Evolutionary conservation across 139 green algal species (phyloP).

Genomic region (Picochlorum costavermella): DNA sequence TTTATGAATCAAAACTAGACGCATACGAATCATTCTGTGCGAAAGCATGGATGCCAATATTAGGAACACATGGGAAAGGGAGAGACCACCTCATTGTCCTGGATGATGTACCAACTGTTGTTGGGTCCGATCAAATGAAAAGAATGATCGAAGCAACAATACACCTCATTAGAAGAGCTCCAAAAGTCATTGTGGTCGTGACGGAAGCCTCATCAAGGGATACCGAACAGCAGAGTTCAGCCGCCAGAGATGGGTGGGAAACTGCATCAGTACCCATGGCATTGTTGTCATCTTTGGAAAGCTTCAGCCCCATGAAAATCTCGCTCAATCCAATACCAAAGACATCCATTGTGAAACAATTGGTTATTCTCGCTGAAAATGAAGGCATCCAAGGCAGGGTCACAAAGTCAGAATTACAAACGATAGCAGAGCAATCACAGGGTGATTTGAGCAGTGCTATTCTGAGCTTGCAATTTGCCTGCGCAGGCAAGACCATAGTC

Average conservation of each 20-base stretch:
- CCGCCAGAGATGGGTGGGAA: too few relatives aligned
- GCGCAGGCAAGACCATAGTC: slow-evolving; percentile 7
- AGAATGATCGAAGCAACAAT: slow-evolving; percentile 38
- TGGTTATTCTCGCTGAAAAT: slow-evolving; percentile 19
- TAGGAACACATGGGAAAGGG: not conserved
- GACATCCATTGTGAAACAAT: slow-evolving; percentile 16
- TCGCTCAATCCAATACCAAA: slow-evolving; percentile 59
- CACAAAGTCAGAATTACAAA: slow-evolving; percentile 24
- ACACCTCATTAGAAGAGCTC: slow-evolving; percentile 36
- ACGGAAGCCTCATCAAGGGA: slow-evolving; percentile 21
- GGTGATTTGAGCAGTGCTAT: slow-evolving; percentile 43
- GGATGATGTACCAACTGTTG: slow-evolving; percentile 59
- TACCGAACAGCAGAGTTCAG: too few relatives aligned
- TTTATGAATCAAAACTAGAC: slow-evolving; percentile 62
- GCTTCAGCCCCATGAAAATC: slow-evolving; percentile 32
- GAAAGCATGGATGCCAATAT: slow-evolving; percentile 47
- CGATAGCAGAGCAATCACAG: slow-evolving; percentile 24
- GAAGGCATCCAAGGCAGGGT: slow-evolving; percentile 7
- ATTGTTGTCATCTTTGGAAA: slow-evolving; percentile 23
- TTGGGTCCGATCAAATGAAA: slow-evolving; percentile 29
- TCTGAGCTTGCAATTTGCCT: slow-evolving; percentile 32
- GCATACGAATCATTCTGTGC: slow-evolving; percentile 65
- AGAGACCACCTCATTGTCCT: slow-evolving; percentile 51
- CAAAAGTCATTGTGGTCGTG: slow-evolving; percentile 49
- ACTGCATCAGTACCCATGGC: too few relatives aligned